Evolutionary conservation across 202 grass and related monocot genomes (phyloP).

Genomic region (Setaria italica): DNA sequence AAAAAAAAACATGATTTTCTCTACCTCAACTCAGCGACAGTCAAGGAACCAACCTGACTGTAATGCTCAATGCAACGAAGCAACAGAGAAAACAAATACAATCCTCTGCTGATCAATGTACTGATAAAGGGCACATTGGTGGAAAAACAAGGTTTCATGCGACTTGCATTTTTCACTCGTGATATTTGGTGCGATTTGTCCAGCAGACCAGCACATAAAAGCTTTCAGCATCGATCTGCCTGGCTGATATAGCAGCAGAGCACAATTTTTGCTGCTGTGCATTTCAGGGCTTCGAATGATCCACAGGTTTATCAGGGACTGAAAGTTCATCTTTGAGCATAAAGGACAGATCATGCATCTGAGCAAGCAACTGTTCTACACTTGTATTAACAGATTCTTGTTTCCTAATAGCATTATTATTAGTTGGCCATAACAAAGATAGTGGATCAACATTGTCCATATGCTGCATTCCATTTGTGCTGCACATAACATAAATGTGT

Average conservation of each 20-base stretch:
- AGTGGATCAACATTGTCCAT: conserved; percentile 47
- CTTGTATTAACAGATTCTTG: conserved; percentile 48
- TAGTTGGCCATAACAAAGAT: conserved; percentile 42
- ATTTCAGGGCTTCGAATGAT: conserved; percentile 44
- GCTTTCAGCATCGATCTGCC: not conserved
- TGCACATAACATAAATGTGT: conserved; percentile 42
- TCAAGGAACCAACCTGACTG: not conserved
- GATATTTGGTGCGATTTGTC: conserved; percentile 6
- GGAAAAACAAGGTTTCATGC: conserved; percentile 9
- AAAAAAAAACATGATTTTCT: not conserved
- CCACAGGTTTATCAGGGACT: conserved; percentile 61
- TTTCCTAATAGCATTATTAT: conserved; percentile 44
- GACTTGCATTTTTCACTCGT: conserved; percentile 3
- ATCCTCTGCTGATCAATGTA: conserved; percentile 25
- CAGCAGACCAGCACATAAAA: conserved; percentile 2
- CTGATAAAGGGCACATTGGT: conserved; percentile 18
- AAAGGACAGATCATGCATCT: conserved; percentile 88
- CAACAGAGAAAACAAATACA: conserved; percentile 27
- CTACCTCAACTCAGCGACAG: not conserved
- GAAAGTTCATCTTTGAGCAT: conserved; percentile 89
- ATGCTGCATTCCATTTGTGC: conserved; percentile 49
- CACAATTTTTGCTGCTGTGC: not conserved
- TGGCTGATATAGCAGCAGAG: not conserved
- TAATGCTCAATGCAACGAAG: not conserved
- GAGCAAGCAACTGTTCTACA: conserved; percentile 59